Evolutionary conservation across 75 land plant genomes (phyloP), one percentile per base, ranked within the genome.

Genomic region (Isoetes taiwanensis): DNA sequence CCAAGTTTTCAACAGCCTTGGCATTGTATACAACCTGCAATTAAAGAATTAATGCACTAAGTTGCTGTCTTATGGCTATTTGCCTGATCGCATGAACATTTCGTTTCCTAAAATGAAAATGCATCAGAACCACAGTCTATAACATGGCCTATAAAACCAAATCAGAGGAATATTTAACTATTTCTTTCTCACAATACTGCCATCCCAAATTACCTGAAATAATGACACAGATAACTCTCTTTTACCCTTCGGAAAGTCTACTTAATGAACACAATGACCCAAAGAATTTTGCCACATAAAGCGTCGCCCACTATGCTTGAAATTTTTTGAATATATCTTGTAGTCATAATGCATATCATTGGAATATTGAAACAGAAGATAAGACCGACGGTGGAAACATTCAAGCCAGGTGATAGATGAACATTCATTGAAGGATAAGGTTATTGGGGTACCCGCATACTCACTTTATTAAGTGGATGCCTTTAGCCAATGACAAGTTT

Each of bases 201-300:
- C n/a, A n/a, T n/a, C n/a, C n/a, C n/a, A n/a, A n/a, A n/a, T n/a
- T n/a, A 94, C 99, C 99, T 94, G 99, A 64, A 94, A 94, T 9
- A 94, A 76, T 28, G 99, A 94, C 40, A 94, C 99, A 57, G 99
- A 85, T 42, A 94, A 69, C 68, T 94, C 99, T 75, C 87, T 94
- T 69, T 71, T 89, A 34, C 96, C 99, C 68, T 89, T 89, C 0
- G 99, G 90, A 54, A 82, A 94, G 26, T 85, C 86, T 16, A 96
- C 90, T 66, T 94, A 89, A 32, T 89, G 53, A 31, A 89, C 96
- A 80, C 99, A 94, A 46, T 94, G 90, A 21, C 99, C 99, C 65
- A 94, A 62, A 33, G 99, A 94, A 64, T 85, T 89, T 70, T 94
- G 99, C 99, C 99, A 94, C 99, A 94, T 89, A 32, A 94, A 64